Base-by-base conservation (phyloP, 106 monocot genomes). In the Xerophyta viscosa region DNA sequence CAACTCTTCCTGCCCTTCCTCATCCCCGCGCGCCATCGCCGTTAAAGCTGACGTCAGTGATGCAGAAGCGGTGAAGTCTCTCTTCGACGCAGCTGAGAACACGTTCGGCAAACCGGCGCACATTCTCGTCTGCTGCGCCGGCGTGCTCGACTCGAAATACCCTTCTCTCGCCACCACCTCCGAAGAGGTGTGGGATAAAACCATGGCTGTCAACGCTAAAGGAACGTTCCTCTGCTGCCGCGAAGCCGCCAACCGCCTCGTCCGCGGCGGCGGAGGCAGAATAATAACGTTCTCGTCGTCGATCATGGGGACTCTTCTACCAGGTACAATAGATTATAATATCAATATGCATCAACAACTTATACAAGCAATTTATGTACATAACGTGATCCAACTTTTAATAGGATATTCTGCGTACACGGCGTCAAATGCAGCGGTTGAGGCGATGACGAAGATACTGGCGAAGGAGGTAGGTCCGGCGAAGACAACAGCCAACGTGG, bases 341-440 rank as follows among this genome's bases (percentile, higher is more conserved):
- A n/a, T n/a, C n/a, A n/a, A n/a, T n/a, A n/a, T n/a, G n/a, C n/a
- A n/a, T n/a, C n/a, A n/a, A n/a, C n/a, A n/a, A n/a, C n/a, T n/a
- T n/a, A n/a, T n/a, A n/a, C n/a, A n/a, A n/a, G n/a, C n/a, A n/a
- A n/a, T n/a, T n/a, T n/a, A n/a, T n/a, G n/a, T n/a, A n/a, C n/a
- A n/a, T n/a, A n/a, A n/a, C n/a, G n/a, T n/a, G n/a, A n/a, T n/a
- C n/a, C n/a, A n/a, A n/a, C n/a, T n/a, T n/a, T n/a, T n/a, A n/a
- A n/a, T n/a, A n/a, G n/a, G 70, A 24, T 77, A 60, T 26, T 76
- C 48, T n/a, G 73, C 73, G 30, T 86, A 86, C 57, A 47, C 60
- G 25, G 80, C 70, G 11, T 77, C 86, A 43, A 77, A 81, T 61
- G 80, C 86, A 39, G 86, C 86, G 25, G 81, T 73, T 46, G 81